These are phyloP conservation scores for Plicaturopsis crispa DNA, from an alignment of 768 basidiomycete species.

Conservation along the genomic window DNA sequence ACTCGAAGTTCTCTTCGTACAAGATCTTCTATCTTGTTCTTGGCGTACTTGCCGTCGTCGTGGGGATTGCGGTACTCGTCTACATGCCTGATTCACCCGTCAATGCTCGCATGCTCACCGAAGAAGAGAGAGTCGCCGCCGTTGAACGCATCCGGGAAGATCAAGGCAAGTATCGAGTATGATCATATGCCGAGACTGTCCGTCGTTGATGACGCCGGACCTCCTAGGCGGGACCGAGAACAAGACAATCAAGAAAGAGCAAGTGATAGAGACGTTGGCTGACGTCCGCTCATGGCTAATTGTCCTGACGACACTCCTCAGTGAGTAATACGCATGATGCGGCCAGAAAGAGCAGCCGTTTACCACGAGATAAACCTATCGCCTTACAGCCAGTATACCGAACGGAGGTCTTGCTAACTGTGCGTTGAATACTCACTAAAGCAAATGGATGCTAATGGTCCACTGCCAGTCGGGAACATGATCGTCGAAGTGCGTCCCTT, in stretches of 20 bases:
- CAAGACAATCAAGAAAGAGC: slow-evolving; percentile 50
- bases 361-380: slow-evolving; percentile 2
- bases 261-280: slow-evolving; percentile 45
- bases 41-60: slow-evolving; percentile 52
- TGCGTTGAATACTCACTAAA: slow-evolving; percentile 14
- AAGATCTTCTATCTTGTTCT: slow-evolving; percentile 56
- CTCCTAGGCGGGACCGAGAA: slow-evolving; percentile 49
- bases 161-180: neutral
- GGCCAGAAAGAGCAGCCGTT: neutral
- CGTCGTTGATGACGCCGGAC: too few relatives aligned
- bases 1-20: slow-evolving; percentile 41
- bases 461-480: slow-evolving; percentile 43
- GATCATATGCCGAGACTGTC: too few relatives aligned
- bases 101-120: slow-evolving; percentile 45
- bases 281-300: slow-evolving; percentile 60
- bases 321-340: slow-evolving; percentile 24
- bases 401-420: slow-evolving; percentile 60
- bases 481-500: slow-evolving; percentile 56
- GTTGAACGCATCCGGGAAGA: neutral
- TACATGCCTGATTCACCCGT: slow-evolving; percentile 64
- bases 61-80: slow-evolving; percentile 47
- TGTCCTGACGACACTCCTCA: slow-evolving; percentile 49
- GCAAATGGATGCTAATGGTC: neutral
- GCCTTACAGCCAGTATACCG: slow-evolving; percentile 48
- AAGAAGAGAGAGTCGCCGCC: slow-evolving; percentile 53